Percentiles rank a stretch among this genome's conserved stretches.
phyloP scores from a whole-genome alignment of 1,139 yeast genomes.

The Yarrowia galli region DNA sequence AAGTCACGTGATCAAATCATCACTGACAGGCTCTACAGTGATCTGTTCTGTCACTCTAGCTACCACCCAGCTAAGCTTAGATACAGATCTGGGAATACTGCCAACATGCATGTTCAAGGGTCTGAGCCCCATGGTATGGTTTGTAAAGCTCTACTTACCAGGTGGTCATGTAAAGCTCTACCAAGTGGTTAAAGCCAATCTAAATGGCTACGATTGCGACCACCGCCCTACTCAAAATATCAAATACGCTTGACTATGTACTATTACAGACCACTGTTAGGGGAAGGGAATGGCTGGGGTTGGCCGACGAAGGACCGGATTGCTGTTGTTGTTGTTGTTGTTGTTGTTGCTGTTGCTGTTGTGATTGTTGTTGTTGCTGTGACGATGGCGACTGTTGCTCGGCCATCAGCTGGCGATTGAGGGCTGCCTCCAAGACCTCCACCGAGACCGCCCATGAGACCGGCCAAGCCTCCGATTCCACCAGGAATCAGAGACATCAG shows the following conservation, averaged over 20 bases:
- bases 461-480: slow-evolving; percentile 33
- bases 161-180: too few relatives aligned
- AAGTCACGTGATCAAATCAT: too few relatives aligned
- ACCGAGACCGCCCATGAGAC: slow-evolving; percentile 27
- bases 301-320: slow-evolving; percentile 12
- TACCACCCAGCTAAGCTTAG: too few relatives aligned
- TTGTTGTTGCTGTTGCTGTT: slow-evolving; percentile 6
- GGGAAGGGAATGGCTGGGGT: slow-evolving; percentile 31
- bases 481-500: slow-evolving; percentile 34
- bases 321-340: slow-evolving; percentile 11
- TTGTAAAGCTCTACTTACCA: too few relatives aligned
- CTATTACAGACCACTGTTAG: slow-evolving; percentile 23
- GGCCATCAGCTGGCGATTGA: not conserved
- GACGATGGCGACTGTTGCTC: slow-evolving; percentile 9
- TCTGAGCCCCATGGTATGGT: too few relatives aligned
- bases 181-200: too few relatives aligned
- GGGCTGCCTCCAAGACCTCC: slow-evolving; percentile 25
- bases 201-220: too few relatives aligned
- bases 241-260: slow-evolving; percentile 17
- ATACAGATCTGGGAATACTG: too few relatives aligned
- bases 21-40: too few relatives aligned
- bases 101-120: too few relatives aligned
- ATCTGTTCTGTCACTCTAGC: too few relatives aligned
- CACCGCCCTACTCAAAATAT: not conserved
- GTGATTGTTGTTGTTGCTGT: slow-evolving; percentile 6